Evolutionary conservation across 2,329 filamentous ascomycete genomes (phyloP).

Genomic region (Hypoxylon sp.): DNA sequence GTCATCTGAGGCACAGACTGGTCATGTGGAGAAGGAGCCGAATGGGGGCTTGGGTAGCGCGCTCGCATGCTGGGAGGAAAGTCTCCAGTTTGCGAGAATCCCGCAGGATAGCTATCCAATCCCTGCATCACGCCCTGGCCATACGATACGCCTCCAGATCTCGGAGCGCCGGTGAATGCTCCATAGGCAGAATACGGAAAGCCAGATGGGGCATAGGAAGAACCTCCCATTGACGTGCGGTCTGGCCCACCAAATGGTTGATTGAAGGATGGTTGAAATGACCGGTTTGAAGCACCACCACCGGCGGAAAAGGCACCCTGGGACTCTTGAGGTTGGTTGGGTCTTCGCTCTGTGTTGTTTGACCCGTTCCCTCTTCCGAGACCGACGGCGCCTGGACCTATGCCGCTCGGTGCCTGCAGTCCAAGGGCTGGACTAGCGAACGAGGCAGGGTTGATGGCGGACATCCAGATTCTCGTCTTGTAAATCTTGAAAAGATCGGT

Average conservation of each 20-base stretch:
- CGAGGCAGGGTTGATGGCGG: constrained; percentile 96
- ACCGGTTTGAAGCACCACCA: constrained; percentile 53
- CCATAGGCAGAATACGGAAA: constrained; percentile 59
- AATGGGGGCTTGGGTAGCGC: constrained; percentile 52
- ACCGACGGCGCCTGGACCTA: constrained; percentile 74
- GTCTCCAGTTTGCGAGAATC: constrained; percentile 55
- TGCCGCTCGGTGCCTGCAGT: constrained; percentile 74
- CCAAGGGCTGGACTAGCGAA: constrained; percentile 84
- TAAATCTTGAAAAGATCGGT: constrained; percentile 99
- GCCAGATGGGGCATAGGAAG: constrained; percentile 54
- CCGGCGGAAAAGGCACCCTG: constrained; percentile 54
- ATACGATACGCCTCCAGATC: constrained; percentile 54
- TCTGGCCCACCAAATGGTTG: constrained; percentile 58
- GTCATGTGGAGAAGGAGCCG: constrained; percentile 51
- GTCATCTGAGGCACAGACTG: constrained; percentile 52
- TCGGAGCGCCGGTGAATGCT: constrained; percentile 57
- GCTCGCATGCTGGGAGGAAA: constrained; percentile 61
- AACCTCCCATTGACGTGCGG: constrained; percentile 54
- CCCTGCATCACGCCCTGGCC: constrained; percentile 55
- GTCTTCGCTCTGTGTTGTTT: constrained; percentile 62
- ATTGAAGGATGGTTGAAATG: constrained; percentile 58
- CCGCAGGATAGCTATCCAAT: constrained; percentile 57
- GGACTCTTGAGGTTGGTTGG: constrained; percentile 57
- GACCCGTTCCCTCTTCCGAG: constrained; percentile 61
- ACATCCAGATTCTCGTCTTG: constrained; percentile 99